Conservation (phyloP, 805 yeast genomes). For the Suhomyces sp. region DNA sequence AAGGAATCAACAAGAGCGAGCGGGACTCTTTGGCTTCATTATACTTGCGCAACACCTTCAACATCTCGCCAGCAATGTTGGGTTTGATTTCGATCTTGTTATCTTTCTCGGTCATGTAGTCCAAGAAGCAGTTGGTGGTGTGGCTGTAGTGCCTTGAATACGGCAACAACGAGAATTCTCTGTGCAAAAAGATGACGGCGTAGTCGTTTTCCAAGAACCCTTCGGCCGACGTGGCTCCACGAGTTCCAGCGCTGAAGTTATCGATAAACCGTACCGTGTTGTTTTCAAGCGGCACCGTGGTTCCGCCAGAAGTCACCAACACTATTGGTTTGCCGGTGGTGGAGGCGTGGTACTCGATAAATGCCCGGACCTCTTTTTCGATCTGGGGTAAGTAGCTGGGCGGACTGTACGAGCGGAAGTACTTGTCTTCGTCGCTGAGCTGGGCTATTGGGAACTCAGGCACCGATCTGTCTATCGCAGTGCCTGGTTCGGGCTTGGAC, state of each 20-base stretch:
- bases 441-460: constrained; percentile 79
- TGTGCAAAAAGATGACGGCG: constrained; percentile 87
- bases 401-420: constrained; percentile 67
- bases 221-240: constrained; percentile 97
- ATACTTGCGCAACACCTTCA: constrained; percentile 55
- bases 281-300: constrained; percentile 95
- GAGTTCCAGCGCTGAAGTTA: constrained; percentile 94
- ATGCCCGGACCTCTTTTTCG: constrained; percentile 52
- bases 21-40: constrained; percentile 47
- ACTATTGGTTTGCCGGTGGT: constrained; percentile 54
- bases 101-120: constrained; percentile 62
- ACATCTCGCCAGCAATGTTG: constrained; percentile 60
- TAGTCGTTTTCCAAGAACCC: constrained; percentile 81
- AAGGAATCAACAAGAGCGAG: constrained; percentile 70
- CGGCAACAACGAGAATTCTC: constrained; percentile 90
- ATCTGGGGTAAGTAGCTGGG: constrained; percentile 72
- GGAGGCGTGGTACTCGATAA: constrained; percentile 53
- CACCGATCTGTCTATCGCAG: constrained; percentile 77
- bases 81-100: constrained; percentile 61
- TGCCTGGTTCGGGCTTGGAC: constrained; percentile 60
- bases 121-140: constrained; percentile 80
- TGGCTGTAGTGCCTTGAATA: constrained; percentile 88
- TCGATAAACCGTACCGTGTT: constrained; percentile 96
- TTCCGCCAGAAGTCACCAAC: constrained; percentile 93
- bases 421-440: constrained; percentile 67